Conservation (phyloP, 2,329 filamentous ascomycete species). For the Colletotrichum spinosum region DNA sequence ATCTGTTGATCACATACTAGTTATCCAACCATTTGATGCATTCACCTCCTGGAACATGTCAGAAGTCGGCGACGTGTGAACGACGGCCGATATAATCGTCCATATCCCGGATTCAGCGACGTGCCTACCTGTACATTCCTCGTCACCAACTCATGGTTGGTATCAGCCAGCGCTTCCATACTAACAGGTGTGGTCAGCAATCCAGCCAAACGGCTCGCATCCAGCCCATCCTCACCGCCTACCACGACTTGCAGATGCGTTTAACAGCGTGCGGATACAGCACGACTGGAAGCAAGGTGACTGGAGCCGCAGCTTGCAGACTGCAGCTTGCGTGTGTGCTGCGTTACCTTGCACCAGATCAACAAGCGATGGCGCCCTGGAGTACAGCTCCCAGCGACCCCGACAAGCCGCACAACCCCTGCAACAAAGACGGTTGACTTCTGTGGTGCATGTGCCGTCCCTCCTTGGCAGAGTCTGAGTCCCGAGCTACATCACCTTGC, state of each 20-base stretch:
- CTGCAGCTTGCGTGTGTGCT: conserved; percentile 28
- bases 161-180: conserved; percentile 15
- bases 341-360: conserved; percentile 3
- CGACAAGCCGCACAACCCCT: conserved; percentile 22
- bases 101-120: conserved; percentile 19
- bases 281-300: conserved; percentile 25
- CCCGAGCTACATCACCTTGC: conserved; percentile 12
- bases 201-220: conserved; percentile 37
- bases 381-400: conserved; percentile 24
- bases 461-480: conserved; percentile 16
- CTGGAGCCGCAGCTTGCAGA: conserved; percentile 34
- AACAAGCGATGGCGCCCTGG: conserved; percentile 1
- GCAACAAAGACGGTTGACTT: conserved; percentile 24
- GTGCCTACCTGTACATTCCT: conserved; percentile 1
- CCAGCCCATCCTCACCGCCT: conserved; percentile 36
- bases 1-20: not conserved
- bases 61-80: no score
- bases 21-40: no score
- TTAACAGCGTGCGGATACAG: conserved; percentile 5
- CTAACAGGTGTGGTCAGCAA: conserved; percentile 25
- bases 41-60: no score
- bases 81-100: not conserved
- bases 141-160: conserved; percentile 24
- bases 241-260: conserved; percentile 23
- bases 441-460: conserved; percentile 15